Base-by-base conservation (phyloP, 2,329 filamentous ascomycete genomes). In the Epichloe sibirici region DNA sequence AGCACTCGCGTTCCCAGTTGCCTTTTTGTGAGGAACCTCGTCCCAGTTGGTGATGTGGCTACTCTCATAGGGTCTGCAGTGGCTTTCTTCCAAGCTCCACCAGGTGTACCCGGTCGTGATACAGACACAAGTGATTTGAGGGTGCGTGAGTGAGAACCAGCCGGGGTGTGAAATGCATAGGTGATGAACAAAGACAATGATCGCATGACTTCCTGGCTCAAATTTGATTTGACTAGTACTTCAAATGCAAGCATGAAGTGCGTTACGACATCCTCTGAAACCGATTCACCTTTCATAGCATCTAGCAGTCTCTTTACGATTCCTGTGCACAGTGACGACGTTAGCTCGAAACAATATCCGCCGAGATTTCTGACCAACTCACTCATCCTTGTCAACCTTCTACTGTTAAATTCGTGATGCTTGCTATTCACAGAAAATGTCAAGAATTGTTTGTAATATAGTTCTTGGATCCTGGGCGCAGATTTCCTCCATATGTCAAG, bases 371-470 rank as follows among this genome's bases (percentile, higher is more conserved):
- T 21, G 28, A 43, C 43, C 28, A 66, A 62, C 86, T 75, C 79
- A 90, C 91, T 82, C 87, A 98, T 98, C 59, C 90, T 80, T 55
- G 87, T 81, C 55, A 98, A 72, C 46, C 93, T 81, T 63, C 88
- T 86, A 50, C 86, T 83, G 65, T 98, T 98, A 69, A 97, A 97
- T 55, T 88, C 84, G 63, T 90, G 88, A 62, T 94, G 86, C 64
- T 93, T 90, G 75, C 91, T 96, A 61, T 85, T 85, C n/a, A 86
- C 80, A 1, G 88, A 86, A 69, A 98, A 96, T 0, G 84, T 85
- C 56, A 85, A 75, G 62, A 97, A 97, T 64, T 98, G 93, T 55
- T 84, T 83, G 69, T 96, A 97, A 68, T 97, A 98, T 25, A 96
- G 74, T 60, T 86, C 84, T 63, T 96, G 89, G 0, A 90, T 88